phyloP scores from a whole-genome alignment of 805 yeast genomes.

The Pichia scutulata region DNA sequence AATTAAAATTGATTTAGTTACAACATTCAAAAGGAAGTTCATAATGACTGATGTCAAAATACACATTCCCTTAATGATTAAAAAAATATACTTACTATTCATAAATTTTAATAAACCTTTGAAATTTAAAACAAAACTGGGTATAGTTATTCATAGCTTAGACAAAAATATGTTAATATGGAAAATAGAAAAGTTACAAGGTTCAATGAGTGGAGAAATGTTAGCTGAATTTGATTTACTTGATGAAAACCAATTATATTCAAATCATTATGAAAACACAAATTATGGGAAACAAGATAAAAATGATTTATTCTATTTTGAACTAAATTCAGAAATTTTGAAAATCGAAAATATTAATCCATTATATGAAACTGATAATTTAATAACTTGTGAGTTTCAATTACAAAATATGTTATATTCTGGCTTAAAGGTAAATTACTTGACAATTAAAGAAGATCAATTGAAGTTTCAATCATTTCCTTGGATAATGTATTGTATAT shows the following conservation, averaged over 20 bases:
- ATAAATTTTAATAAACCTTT: slow-evolving; percentile 44
- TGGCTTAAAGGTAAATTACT: slow-evolving; percentile 57
- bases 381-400: slow-evolving; percentile 36
- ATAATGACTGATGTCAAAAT: slow-evolving; percentile 54
- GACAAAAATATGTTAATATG: slow-evolving; percentile 66
- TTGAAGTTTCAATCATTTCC: slow-evolving; percentile 58
- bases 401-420: slow-evolving; percentile 59
- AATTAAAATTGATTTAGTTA: slow-evolving; percentile 45
- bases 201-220: slow-evolving; percentile 34
- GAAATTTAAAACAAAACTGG: slow-evolving; percentile 63
- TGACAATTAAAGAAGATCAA: slow-evolving; percentile 57
- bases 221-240: slow-evolving; percentile 28
- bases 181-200: slow-evolving; percentile 62
- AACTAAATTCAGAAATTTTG: slow-evolving; percentile 22
- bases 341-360: slow-evolving; percentile 15
- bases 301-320: slow-evolving; percentile 28
- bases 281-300: slow-evolving; percentile 26
- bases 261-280: slow-evolving; percentile 15
- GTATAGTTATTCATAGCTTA: slow-evolving; percentile 63
- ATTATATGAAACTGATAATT: slow-evolving; percentile 2
- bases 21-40: slow-evolving; percentile 58
- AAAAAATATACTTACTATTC: slow-evolving; percentile 11
- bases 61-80: slow-evolving; percentile 46
- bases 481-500: slow-evolving; percentile 61
- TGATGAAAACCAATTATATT: slow-evolving; percentile 11